A percentile compares a stretch with the other conserved stretches of the same genome.
Evolutionary conservation across 305 asterid species (phyloP).

Genomic region (Solanum hybrid): DNA sequence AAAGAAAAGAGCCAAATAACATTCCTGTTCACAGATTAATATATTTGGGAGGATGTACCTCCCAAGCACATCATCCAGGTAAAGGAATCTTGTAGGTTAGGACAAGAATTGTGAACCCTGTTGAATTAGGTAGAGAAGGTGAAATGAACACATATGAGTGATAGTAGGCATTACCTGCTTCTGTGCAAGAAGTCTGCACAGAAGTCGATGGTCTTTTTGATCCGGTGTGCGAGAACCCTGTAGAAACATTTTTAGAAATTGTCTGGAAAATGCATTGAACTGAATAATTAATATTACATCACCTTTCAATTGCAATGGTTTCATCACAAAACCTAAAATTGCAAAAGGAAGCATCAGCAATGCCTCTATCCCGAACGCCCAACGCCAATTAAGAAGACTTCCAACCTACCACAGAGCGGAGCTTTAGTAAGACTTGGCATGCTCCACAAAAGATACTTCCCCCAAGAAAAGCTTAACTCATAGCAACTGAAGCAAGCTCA

Average conservation of each 20-base stretch:
- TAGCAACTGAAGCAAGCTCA: constrained; percentile 14
- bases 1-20: neutral
- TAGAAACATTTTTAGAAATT: constrained; percentile 21
- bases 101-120: neutral
- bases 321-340: constrained; percentile 76
- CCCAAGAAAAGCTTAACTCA: neutral
- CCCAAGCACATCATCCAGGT: neutral
- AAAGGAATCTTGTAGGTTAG: neutral
- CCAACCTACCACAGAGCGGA: constrained; percentile 40
- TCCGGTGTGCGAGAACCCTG: constrained; percentile 59
- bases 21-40: neutral
- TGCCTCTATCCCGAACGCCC: constrained; percentile 90
- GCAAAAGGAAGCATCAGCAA: constrained; percentile 93
- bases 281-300: neutral
- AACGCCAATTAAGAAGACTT: constrained; percentile 62
- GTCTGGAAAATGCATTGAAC: constrained; percentile 5
- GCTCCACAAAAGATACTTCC: neutral
- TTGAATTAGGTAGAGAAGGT: neutral
- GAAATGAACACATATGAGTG: neutral
- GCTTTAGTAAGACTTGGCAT: neutral
- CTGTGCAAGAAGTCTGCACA: constrained; percentile 29
- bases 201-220: constrained; percentile 37
- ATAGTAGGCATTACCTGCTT: constrained; percentile 44
- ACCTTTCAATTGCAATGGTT: constrained; percentile 95
- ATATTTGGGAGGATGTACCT: neutral